A percentile compares a stretch with the other conserved stretches of the same genome.
These are phyloP conservation scores for Ogataea hybrid DNA, from an alignment of 1,139 yeast genomes.

Conservation along the genomic window DNA sequence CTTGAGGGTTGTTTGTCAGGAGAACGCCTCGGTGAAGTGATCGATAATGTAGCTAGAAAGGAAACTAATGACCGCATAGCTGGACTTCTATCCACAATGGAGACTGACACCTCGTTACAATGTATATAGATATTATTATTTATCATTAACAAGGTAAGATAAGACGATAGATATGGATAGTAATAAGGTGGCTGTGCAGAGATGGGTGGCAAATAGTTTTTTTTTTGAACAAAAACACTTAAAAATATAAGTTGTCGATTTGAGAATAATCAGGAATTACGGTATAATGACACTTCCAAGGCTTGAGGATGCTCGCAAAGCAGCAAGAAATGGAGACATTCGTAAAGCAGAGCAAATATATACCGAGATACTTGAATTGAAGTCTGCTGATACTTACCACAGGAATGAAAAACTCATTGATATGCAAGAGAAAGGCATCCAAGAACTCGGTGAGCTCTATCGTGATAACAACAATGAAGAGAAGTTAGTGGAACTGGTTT, in stretches of 20 bases:
- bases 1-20: slow-evolving; percentile 82
- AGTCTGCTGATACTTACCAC: slow-evolving; percentile 20
- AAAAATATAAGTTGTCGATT: background rate
- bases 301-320: slow-evolving; percentile 58
- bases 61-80: slow-evolving; percentile 47
- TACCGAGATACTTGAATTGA: slow-evolving; percentile 36
- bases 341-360: slow-evolving; percentile 59
- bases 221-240: background rate
- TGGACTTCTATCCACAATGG: slow-evolving; percentile 32
- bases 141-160: too few relatives aligned
- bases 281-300: slow-evolving; percentile 31
- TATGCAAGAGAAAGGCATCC: slow-evolving; percentile 58
- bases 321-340: slow-evolving; percentile 47
- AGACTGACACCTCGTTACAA: background rate
- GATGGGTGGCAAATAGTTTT: too few relatives aligned
- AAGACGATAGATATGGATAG: background rate
- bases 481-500: slow-evolving; percentile 60
- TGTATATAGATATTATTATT: background rate
- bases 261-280: background rate
- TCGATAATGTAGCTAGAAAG: slow-evolving; percentile 49
- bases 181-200: too few relatives aligned
- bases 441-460: slow-evolving; percentile 63
- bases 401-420: slow-evolving; percentile 39
- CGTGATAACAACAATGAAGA: slow-evolving; percentile 42
- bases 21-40: slow-evolving; percentile 58